Evolutionary conservation across 2,329 filamentous ascomycete species (phyloP), one percentile per base, ranked within the genome.

Genomic region (Eutypella sp.): DNA sequence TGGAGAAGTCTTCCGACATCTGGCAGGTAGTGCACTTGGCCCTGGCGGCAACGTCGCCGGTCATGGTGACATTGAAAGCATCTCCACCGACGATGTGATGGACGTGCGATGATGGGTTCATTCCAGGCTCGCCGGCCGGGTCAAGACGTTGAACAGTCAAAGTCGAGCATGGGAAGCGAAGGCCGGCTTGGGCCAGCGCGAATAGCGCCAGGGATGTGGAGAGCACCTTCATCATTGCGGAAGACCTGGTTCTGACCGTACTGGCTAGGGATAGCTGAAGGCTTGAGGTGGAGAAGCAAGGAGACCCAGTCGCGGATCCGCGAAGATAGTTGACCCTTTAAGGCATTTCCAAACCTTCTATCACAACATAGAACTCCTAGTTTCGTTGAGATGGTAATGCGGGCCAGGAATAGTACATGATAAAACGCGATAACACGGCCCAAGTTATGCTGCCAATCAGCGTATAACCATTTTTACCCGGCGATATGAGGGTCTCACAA

Each of bases 21-120:
- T 56, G 47, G 41, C 55, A 57, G n/a, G 55, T 57, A 9, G 57
- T 60, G 40, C 57, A 59, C 22, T 52, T 49, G 18, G 44, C 52
- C 41, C 46, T 47, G 15, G 25, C 46, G 10, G 41, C 46, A 23
- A 52, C 42, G 33, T 54, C 52, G 16, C 47, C 47, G 4, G 33
- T 40, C 37, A 54, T 54, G 37, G 37, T 42, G 7, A 46, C 47
- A 20, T 49, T 51, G 47, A 53, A 53, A 22, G 44, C 50, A 37
- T 54, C 50, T 19, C 52, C 52, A 18, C 52, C 52, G n/a, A 54
- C 50, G 34, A 54, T 54, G 29, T 54, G 52, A 41, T 54, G 52
- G n/a, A 54, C 41, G 18, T 54, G 52, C 15, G 52, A 23, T 11
- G 52, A 54, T 3, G 52, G 52, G 13, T 18, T 44, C 16, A 29